A percentile compares a stretch with the other conserved stretches of the same genome.
phyloP scores from a whole-genome alignment of 2,329 filamentous ascomycete genomes.

The Alternaria brassicicola region DNA sequence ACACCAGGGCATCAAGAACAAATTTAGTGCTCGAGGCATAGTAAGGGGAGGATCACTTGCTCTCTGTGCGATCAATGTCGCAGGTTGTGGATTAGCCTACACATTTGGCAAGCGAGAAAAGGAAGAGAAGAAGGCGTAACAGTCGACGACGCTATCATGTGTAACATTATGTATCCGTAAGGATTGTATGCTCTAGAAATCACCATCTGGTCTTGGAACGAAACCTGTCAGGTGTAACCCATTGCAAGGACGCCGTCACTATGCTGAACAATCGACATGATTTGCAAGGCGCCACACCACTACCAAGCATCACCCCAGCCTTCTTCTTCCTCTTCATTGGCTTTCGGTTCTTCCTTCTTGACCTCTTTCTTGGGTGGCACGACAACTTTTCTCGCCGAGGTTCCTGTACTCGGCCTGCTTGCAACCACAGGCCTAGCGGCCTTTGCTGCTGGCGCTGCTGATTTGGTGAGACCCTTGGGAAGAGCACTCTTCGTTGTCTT shows the following conservation, averaged over 20 bases:
- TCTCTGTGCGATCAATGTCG: slow-evolving; percentile 58
- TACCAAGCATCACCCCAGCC: slow-evolving; percentile 51
- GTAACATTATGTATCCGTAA: slow-evolving; percentile 12
- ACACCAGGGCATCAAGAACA: slow-evolving; percentile 50
- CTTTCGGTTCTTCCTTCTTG: slow-evolving; percentile 45
- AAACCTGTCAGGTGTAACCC: slow-evolving; percentile 2
- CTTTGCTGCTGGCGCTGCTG: slow-evolving; percentile 45
- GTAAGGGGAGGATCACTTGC: slow-evolving; percentile 60
- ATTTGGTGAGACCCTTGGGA: slow-evolving; percentile 82
- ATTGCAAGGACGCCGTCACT: slow-evolving; percentile 15
- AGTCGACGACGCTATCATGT: background rate
- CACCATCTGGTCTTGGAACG: background rate
- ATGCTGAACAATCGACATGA: slow-evolving; percentile 12
- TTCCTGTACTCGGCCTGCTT: slow-evolving; percentile 37
- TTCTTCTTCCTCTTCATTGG: slow-evolving; percentile 50
- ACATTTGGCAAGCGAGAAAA: slow-evolving; percentile 55
- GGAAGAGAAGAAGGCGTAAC: slow-evolving; percentile 30
- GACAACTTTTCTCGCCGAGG: slow-evolving; percentile 39
- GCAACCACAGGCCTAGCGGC: slow-evolving; percentile 39
- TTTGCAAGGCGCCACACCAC: background rate
- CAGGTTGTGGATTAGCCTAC: slow-evolving; percentile 60
- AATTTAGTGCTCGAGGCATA: slow-evolving; percentile 58
- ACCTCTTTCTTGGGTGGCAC: slow-evolving; percentile 38
- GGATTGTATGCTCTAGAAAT: background rate
- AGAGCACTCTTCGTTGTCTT: slow-evolving; percentile 67